phyloP scores from a whole-genome alignment of 495 filamentous ascomycete species.

The Tuber melanosporum region DNA sequence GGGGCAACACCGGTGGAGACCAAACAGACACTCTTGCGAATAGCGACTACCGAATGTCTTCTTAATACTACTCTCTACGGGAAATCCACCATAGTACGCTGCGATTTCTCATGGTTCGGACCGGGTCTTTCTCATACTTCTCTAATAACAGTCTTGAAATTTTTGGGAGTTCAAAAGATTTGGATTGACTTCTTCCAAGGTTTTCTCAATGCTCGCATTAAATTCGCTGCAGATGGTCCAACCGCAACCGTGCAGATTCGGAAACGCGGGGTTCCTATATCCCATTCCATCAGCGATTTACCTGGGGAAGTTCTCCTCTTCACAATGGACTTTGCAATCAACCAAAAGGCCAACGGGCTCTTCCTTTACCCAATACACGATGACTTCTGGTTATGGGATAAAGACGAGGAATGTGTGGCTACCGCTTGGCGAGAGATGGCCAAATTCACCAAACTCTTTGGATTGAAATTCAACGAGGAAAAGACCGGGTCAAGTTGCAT shows the following conservation, averaged over 20 bases:
- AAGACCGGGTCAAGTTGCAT: conserved; percentile 57
- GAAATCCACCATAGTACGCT: conserved; percentile 56
- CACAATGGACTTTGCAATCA: conserved; percentile 61
- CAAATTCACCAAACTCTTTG: conserved; percentile 51
- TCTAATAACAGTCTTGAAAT: conserved; percentile 51
- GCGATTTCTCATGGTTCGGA: conserved; percentile 57
- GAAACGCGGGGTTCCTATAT: conserved; percentile 54
- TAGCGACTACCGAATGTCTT: conserved; percentile 58
- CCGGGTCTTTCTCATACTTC: conserved; percentile 58
- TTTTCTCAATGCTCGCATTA: conserved; percentile 57
- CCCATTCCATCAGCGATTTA: conserved; percentile 54
- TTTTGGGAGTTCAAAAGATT: conserved; percentile 55
- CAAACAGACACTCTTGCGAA: conserved; percentile 57
- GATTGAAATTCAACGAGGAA: conserved; percentile 52
- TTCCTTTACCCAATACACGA: conserved; percentile 59
- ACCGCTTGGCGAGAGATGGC: conserved; percentile 56
- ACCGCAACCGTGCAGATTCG: conserved; percentile 46
- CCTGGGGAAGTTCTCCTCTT: conserved; percentile 59
- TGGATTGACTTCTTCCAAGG: conserved; percentile 59
- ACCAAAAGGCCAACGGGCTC: conserved; percentile 51
- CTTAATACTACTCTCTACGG: conserved; percentile 53
- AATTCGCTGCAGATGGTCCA: conserved; percentile 52
- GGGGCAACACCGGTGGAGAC: conserved; percentile 49
- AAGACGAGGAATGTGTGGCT: conserved; percentile 49
- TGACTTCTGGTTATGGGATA: conserved; percentile 65